These are phyloP conservation scores for Tilletia caries DNA, from an alignment of 1,284 basidiomycete species.

Conservation along the genomic window DNA sequence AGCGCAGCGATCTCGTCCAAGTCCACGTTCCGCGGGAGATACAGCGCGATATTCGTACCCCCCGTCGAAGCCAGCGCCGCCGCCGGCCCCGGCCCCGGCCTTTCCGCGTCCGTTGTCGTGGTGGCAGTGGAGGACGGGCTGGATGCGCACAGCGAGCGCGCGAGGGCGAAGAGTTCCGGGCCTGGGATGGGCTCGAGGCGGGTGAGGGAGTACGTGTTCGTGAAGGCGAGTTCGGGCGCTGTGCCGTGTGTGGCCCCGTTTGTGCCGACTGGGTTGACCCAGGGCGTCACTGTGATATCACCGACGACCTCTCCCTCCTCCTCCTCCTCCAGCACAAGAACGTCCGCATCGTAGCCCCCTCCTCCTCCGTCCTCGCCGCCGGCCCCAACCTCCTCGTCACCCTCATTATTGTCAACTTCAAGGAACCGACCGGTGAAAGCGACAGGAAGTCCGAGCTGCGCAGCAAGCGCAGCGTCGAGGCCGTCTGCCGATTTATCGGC, in stretches of 20 bases:
- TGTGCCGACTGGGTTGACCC: not conserved
- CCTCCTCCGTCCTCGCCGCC: not conserved
- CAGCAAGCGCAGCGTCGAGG: not conserved
- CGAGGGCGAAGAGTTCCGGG: slow-evolving; percentile 65
- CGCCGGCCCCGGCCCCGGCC: not conserved
- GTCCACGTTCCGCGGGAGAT: slow-evolving; percentile 77
- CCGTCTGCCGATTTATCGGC: not conserved
- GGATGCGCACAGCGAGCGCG: not conserved
- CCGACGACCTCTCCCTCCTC: not conserved
- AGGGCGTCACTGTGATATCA: not conserved
- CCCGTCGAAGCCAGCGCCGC: slow-evolving; percentile 18
- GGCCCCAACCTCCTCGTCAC: not conserved
- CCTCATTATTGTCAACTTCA: not conserved
- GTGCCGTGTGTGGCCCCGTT: slow-evolving; percentile 16
- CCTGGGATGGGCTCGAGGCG: slow-evolving; percentile 77
- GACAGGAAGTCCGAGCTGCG: not conserved
- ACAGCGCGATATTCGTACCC: slow-evolving; percentile 64
- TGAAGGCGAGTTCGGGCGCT: slow-evolving; percentile 24
- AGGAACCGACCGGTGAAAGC: not conserved
- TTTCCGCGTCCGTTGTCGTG: too few species aligned
- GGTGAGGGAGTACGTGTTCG: slow-evolving; percentile 59
- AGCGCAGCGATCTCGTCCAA: slow-evolving; percentile 71
- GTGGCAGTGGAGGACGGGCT: not conserved
- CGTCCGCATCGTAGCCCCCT: too few species aligned
- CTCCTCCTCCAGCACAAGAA: not conserved